Evolutionary conservation across 2,329 filamentous ascomycete genomes (phyloP), one percentile per base, ranked within the genome.

Genomic region (Aspergillus fischeri): DNA sequence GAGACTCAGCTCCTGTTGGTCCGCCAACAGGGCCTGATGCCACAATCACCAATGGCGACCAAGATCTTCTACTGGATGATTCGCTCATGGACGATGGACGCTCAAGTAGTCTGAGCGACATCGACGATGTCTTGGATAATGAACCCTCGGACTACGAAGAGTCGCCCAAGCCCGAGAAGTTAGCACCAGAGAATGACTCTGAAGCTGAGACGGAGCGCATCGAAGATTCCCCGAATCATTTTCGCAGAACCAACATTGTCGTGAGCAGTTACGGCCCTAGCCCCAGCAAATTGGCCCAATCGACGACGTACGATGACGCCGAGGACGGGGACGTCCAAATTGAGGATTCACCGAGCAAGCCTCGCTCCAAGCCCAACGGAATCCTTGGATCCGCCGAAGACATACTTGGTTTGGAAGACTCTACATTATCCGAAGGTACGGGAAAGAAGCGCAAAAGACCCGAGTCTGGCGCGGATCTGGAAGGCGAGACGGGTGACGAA

Each of bases 141-240:
- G 88, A 83, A 51, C 76, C 76, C 3, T 76, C 76, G 11, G 78
- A 88, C 53, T 83, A 83, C 59, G 81, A 47, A 14, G 44, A 75
- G 67, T 74, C 71, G 57, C 76, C 69, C 54, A 74, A 63, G 65
- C 80, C 80, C 8, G 79, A 82, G 63, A 84, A 79, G 65, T 78
- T 83, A 60, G 79, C 84, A 57, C 85, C 86, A 32, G 84, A 87
- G 53, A 81, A 83, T 55, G 86, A 89, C 66, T 88, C 92, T 3
- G 93, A 97, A 75, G 93, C 93, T 35, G 93, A 97, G 76, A 97
- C 93, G 1, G 92, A 97, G 76, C 87, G 94, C 58, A 82, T 99
- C 59, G 94, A 94, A 70, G 87, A 90, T 69, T 96, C 91, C n/a
- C 92, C 92, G 20, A 85, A 86, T 61, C 89, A 81, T 67, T 76